A percentile compares a stretch with the other conserved stretches of the same genome.
phyloP scores from a whole-genome alignment of 2,329 filamentous ascomycete species.

The Hymenoscyphus infarciens region DNA sequence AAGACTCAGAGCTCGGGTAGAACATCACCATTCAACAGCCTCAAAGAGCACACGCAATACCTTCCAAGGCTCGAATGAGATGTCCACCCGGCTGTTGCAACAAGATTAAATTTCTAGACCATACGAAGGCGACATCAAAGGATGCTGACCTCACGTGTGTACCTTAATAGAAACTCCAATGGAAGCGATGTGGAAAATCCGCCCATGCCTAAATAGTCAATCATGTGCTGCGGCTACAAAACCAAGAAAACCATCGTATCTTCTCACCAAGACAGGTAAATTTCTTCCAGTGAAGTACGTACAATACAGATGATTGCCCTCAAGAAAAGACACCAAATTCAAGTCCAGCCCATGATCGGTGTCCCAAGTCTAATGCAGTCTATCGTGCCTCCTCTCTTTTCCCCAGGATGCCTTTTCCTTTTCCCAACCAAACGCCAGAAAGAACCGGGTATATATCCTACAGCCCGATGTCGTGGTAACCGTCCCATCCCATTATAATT shows the following conservation, averaged over 20 bases:
- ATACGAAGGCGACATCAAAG: neutral
- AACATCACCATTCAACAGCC: neutral
- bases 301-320: neutral
- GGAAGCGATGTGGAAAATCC: neutral
- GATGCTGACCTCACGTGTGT: neutral
- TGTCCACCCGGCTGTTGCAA: neutral
- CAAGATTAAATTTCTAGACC: neutral
- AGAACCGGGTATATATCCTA: neutral
- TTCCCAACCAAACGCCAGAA: neutral
- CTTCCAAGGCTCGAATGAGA: neutral
- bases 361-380: slow-evolving; percentile 2
- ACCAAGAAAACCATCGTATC: neutral
- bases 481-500: neutral
- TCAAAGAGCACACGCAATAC: neutral
- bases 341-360: neutral
- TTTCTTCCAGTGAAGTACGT: neutral
- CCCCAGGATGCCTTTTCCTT: neutral
- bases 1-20: neutral
- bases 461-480: neutral
- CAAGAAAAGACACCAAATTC: neutral
- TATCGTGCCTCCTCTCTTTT: neutral
- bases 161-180: neutral
- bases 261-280: neutral
- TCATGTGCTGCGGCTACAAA: neutral
- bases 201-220: too few relatives aligned